phyloP scores from a whole-genome alignment of 805 yeast genomes.

The Pichia deserticola region DNA sequence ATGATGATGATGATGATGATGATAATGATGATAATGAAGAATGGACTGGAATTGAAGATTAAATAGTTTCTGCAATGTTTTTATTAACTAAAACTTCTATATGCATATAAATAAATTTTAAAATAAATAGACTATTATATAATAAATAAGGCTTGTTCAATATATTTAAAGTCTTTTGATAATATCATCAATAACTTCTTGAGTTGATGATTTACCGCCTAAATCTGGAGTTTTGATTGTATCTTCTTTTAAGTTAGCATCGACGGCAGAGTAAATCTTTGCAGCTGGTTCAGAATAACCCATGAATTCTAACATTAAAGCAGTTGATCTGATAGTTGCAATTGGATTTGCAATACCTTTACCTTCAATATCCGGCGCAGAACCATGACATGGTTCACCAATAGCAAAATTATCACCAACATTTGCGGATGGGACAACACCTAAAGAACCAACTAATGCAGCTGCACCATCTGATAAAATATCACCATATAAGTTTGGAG shows the following conservation, averaged over 20 bases:
- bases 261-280: conserved; percentile 88
- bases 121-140: too few relatives aligned
- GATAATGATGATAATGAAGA: conserved; percentile 23
- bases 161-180: conserved; percentile 40
- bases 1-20: conserved; percentile 4
- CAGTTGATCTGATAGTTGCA: conserved; percentile 97
- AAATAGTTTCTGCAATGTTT: neutral
- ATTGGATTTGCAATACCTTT: conserved; percentile 91
- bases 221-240: conserved; percentile 83
- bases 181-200: conserved; percentile 80
- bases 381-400: conserved; percentile 99
- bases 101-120: too few relatives aligned
- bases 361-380: conserved; percentile 98
- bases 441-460: conserved; percentile 93
- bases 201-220: conserved; percentile 85
- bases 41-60: conserved; percentile 32
- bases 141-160: too few relatives aligned
- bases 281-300: conserved; percentile 88
- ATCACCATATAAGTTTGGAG: conserved; percentile 98
- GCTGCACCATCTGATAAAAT: conserved; percentile 97
- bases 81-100: too few relatives aligned
- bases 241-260: conserved; percentile 80
- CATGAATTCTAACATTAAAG: conserved; percentile 94
- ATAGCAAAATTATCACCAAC: conserved; percentile 95
- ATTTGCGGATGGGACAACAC: conserved; percentile 96